Percentiles rank a stretch among this genome's conserved stretches.
phyloP scores from a whole-genome alignment of 2,329 filamentous ascomycete genomes.

The Alternaria gaisen region DNA sequence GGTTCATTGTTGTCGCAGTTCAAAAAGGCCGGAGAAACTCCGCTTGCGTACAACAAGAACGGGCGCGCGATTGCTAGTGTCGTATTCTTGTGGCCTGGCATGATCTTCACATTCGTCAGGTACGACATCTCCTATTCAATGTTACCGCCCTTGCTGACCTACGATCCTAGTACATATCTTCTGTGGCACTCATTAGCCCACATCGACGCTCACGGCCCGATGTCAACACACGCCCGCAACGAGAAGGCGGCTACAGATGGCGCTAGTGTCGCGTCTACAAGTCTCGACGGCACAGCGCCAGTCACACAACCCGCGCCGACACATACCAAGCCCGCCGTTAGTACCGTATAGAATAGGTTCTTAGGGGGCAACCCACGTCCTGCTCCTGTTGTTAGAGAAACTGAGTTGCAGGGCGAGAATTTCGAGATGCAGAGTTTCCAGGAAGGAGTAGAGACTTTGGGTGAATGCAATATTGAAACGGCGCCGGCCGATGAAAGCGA shows the following conservation, averaged over 20 bases:
- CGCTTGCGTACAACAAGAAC: conserved; percentile 59
- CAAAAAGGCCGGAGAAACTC: conserved; percentile 38
- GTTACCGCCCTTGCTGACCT: background rate
- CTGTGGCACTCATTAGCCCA: conserved; percentile 52
- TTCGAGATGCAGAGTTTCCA: background rate
- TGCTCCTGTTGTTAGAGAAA: background rate
- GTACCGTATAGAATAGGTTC: background rate
- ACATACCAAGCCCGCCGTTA: background rate
- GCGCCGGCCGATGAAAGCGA: background rate
- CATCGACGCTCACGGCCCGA: conserved; percentile 51
- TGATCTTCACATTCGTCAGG: conserved; percentile 59
- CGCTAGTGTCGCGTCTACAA: background rate
- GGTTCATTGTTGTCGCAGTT: conserved; percentile 48
- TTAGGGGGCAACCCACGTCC: background rate
- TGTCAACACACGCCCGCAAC: conserved; percentile 48
- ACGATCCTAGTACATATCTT: conserved; percentile 45
- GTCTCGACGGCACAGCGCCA: background rate
- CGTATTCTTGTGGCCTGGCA: conserved; percentile 64
- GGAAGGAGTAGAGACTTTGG: background rate
- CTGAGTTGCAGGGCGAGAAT: background rate
- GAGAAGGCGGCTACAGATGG: background rate
- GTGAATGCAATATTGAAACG: background rate
- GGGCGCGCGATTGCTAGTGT: conserved; percentile 60
- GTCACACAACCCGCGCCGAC: background rate
- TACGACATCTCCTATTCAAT: conserved; percentile 25